phyloP scores from a whole-genome alignment of 1,139 yeast species.

The Kluyveromyces sp. region DNA sequence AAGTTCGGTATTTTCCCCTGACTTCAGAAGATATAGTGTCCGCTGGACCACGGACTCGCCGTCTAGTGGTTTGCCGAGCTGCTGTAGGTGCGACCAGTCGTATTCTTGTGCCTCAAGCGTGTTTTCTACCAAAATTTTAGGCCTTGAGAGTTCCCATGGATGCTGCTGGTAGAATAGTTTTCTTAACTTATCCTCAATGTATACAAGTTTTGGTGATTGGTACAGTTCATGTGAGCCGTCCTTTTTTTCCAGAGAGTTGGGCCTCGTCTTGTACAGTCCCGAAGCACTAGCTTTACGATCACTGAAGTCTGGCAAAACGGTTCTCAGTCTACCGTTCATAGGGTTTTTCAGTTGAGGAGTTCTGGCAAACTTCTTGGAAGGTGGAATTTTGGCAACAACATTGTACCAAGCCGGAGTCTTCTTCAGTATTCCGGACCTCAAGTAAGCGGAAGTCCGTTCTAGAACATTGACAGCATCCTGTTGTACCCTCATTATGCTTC shows the following conservation, averaged over 20 bases:
- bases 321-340: constrained; percentile 18
- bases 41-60: constrained; percentile 95
- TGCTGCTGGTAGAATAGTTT: constrained; percentile 80
- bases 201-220: constrained; percentile 56
- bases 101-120: constrained; percentile 41
- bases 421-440: constrained; percentile 56
- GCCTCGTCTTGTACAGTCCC: constrained; percentile 47
- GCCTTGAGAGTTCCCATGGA: constrained; percentile 97
- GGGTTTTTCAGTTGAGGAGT: constrained; percentile 41
- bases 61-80: constrained; percentile 65
- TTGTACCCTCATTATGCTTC: constrained; percentile 52
- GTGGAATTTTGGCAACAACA: constrained; percentile 76
- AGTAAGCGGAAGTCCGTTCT: constrained; percentile 67
- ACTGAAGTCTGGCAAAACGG: constrained; percentile 15
- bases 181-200: constrained; percentile 79
- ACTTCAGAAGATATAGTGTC: constrained; percentile 60
- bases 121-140: constrained; percentile 79
- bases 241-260: constrained; percentile 28
- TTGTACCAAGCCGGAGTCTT: constrained; percentile 83
- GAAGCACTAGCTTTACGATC: constrained; percentile 11
- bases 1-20: constrained; percentile 37
- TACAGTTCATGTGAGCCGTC: constrained; percentile 37
- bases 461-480: constrained; percentile 63
- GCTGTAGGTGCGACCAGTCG: constrained; percentile 78
- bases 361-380: constrained; percentile 50